A percentile compares a stretch with the other conserved stretches of the same genome.
phyloP scores from a whole-genome alignment of 116 monocot genomes.

The Cymodocea nodosa region DNA sequence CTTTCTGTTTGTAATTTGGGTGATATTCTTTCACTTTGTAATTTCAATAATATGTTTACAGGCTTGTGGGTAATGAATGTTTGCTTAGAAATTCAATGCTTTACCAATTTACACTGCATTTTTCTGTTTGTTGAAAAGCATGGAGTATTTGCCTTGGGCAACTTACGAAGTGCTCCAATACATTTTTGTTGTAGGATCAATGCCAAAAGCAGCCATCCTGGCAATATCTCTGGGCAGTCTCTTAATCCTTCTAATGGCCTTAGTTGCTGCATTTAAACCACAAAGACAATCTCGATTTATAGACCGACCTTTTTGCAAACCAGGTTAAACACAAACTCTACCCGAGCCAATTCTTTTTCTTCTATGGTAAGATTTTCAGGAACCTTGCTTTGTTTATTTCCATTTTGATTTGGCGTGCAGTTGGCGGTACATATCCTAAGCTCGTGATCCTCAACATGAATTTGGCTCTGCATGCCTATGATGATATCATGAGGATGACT shows the following conservation, averaged over 20 bases:
- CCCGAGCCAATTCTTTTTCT: background rate
- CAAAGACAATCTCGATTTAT: slow-evolving; percentile 34
- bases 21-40: background rate
- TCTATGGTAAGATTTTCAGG: background rate
- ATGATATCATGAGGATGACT: slow-evolving; percentile 98
- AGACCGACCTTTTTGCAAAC: slow-evolving; percentile 41
- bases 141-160: no score
- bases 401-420: slow-evolving; percentile 13
- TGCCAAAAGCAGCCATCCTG: slow-evolving; percentile 74
- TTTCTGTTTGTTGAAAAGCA: no score
- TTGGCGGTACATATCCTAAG: slow-evolving; percentile 46
- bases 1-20: background rate
- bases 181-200: slow-evolving; percentile 27
- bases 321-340: slow-evolving; percentile 22
- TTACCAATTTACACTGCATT: background rate
- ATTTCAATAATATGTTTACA: background rate
- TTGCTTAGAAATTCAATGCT: background rate
- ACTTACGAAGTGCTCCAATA: background rate
- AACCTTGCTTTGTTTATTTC: background rate
- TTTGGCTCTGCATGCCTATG: slow-evolving; percentile 96
- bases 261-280: slow-evolving; percentile 64
- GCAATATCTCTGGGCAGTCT: slow-evolving; percentile 75
- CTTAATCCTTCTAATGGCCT: slow-evolving; percentile 57
- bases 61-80: background rate
- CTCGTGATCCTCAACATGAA: slow-evolving; percentile 97